Evolutionary conservation across 2,329 filamentous ascomycete species (phyloP).

Genomic region (Chaetomium strumarium): DNA sequence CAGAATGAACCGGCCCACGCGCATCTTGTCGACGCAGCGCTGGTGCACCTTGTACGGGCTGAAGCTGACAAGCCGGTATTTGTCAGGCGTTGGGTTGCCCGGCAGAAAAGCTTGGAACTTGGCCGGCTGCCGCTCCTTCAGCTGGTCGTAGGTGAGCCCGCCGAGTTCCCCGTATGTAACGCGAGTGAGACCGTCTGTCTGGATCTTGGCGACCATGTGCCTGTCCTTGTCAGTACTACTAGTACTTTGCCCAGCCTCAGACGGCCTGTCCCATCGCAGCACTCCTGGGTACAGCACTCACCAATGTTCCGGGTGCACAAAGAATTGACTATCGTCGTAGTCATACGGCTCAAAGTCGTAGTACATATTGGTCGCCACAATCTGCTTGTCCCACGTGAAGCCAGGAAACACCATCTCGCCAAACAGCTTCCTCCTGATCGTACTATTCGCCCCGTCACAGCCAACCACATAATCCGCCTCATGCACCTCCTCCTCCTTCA

Average conservation of each 20-base stretch:
- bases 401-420: slow-evolving; percentile 38
- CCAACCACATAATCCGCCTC: slow-evolving; percentile 34
- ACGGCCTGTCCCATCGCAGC: background rate
- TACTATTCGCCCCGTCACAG: slow-evolving; percentile 38
- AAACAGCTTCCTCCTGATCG: slow-evolving; percentile 36
- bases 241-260: background rate
- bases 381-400: slow-evolving; percentile 44
- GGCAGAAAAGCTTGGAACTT: slow-evolving; percentile 55
- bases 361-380: slow-evolving; percentile 44
- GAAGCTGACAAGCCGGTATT: slow-evolving; percentile 50
- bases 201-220: slow-evolving; percentile 55
- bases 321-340: slow-evolving; percentile 32
- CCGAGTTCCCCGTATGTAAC: slow-evolving; percentile 56
- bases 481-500: slow-evolving; percentile 13
- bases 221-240: slow-evolving; percentile 22
- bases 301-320: slow-evolving; percentile 47
- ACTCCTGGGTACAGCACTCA: slow-evolving; percentile 37
- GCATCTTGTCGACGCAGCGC: slow-evolving; percentile 41
- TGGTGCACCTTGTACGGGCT: slow-evolving; percentile 47
- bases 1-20: slow-evolving; percentile 42
- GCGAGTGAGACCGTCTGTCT: slow-evolving; percentile 51
- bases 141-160: slow-evolving; percentile 47
- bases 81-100: slow-evolving; percentile 49
- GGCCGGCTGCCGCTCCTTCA: slow-evolving; percentile 44
- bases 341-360: slow-evolving; percentile 18